A percentile compares a stretch with the other conserved stretches of the same genome.
phyloP scores from a whole-genome alignment of 495 filamentous ascomycete species.

The Xylaria palmicola region DNA sequence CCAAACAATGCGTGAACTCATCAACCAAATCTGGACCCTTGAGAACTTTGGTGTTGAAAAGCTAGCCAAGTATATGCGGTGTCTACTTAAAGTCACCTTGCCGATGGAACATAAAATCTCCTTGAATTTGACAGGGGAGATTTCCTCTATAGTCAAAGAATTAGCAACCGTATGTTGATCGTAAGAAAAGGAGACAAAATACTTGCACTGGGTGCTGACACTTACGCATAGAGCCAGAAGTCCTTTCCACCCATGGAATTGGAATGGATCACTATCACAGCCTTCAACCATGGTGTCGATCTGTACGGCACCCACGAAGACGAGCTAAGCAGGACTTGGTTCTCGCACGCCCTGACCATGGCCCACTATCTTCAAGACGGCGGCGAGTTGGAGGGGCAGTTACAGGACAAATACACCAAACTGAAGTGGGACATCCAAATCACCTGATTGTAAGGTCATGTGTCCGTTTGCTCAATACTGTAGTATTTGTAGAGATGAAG shows the following conservation, averaged over 20 bases:
- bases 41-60: slow-evolving; percentile 51
- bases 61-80: slow-evolving; percentile 70
- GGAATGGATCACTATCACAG: slow-evolving; percentile 69
- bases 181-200: neutral
- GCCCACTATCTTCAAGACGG: slow-evolving; percentile 56
- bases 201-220: neutral
- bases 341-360: slow-evolving; percentile 61
- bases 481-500: too few species aligned
- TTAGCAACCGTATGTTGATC: slow-evolving; percentile 36
- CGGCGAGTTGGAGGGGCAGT: slow-evolving; percentile 47
- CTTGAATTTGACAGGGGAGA: slow-evolving; percentile 58
- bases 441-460: too few species aligned
- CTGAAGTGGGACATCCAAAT: slow-evolving; percentile 46
- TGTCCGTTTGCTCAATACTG: too few species aligned
- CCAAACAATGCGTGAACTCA: slow-evolving; percentile 55
- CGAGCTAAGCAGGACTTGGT: slow-evolving; percentile 61
- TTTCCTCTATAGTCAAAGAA: slow-evolving; percentile 48
- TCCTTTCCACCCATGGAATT: slow-evolving; percentile 69
- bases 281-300: slow-evolving; percentile 78
- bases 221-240: slow-evolving; percentile 39
- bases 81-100: slow-evolving; percentile 66
- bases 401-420: slow-evolving; percentile 54
- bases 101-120: slow-evolving; percentile 42
- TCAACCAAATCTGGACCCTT: slow-evolving; percentile 60
- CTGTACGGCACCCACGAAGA: slow-evolving; percentile 60